Evolutionary conservation across 192 early-diverging fungal genomes (phyloP).

Genomic region (Phlyctochytrium planicorne): DNA sequence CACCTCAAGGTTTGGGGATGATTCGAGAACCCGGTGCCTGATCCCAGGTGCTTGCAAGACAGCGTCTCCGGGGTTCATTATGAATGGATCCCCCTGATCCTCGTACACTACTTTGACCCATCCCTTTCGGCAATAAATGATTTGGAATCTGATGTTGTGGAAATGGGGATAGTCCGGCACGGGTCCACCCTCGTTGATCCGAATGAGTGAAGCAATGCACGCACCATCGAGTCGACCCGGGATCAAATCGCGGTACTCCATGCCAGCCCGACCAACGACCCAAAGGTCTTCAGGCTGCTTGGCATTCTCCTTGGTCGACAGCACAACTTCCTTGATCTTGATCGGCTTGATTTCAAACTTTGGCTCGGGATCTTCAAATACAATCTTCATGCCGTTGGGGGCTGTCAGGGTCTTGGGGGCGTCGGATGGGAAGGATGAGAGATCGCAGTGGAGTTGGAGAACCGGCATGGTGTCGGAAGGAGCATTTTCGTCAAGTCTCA

Average conservation of each 20-base stretch:
- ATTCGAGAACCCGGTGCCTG: constrained; percentile 34
- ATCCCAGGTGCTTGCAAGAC: constrained; percentile 34
- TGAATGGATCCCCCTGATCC: constrained; percentile 30
- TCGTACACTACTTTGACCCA: constrained; percentile 36
- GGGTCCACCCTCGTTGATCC: constrained; percentile 28
- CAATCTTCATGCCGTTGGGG: neutral
- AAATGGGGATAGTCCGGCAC: constrained; percentile 36
- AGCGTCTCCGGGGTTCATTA: constrained; percentile 33
- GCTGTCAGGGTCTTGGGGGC: neutral
- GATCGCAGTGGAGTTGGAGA: neutral
- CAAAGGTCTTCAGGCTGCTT: neutral
- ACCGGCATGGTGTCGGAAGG: neutral
- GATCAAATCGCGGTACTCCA: constrained; percentile 30
- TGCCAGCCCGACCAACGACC: constrained; percentile 23
- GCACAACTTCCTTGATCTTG: neutral
- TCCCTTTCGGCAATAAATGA: constrained; percentile 27
- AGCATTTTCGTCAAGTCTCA: neutral
- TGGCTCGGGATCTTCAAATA: neutral
- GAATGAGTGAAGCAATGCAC: constrained; percentile 29
- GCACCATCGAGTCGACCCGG: constrained; percentile 26
- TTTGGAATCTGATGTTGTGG: constrained; percentile 35
- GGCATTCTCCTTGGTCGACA: too few species aligned
- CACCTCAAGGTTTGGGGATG: constrained; percentile 26
- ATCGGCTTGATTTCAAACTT: neutral
- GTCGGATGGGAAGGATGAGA: neutral